A percentile compares a stretch with the other conserved stretches of the same genome.
Evolutionary conservation across 2,329 filamentous ascomycete species (phyloP).

Genomic region (Beauveria bassiana): DNA sequence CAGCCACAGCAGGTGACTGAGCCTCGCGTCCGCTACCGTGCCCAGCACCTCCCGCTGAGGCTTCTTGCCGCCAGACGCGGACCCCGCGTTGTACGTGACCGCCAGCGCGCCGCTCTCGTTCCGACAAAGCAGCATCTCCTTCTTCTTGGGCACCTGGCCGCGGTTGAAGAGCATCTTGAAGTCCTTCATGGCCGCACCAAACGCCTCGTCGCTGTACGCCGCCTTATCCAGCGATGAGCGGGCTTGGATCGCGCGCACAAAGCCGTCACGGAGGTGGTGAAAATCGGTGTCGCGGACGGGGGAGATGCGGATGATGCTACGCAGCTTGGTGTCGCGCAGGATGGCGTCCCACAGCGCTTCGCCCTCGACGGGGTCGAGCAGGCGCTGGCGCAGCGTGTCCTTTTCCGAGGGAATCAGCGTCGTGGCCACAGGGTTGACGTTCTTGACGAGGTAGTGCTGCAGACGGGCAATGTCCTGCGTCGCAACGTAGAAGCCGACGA

Average conservation of each 20-base stretch:
- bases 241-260: constrained; percentile 75
- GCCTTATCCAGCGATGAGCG: constrained; percentile 53
- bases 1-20: constrained; percentile 78
- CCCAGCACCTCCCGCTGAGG: constrained; percentile 53
- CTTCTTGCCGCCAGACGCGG: constrained; percentile 48
- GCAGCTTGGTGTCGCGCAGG: constrained; percentile 57
- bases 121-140: constrained; percentile 66
- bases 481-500: constrained; percentile 86
- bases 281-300: constrained; percentile 95
- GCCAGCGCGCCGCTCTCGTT: constrained; percentile 58
- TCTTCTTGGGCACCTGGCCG: constrained; percentile 71
- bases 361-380: constrained; percentile 63
- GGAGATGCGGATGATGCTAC: constrained; percentile 73
- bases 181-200: constrained; percentile 64
- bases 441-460: constrained; percentile 68
- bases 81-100: constrained; percentile 53
- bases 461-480: constrained; percentile 74
- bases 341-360: constrained; percentile 69
- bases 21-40: constrained; percentile 65
- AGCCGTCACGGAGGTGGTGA: constrained; percentile 82
- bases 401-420: constrained; percentile 79
- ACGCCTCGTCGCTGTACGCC: constrained; percentile 60
- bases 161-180: constrained; percentile 81
- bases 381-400: constrained; percentile 56
- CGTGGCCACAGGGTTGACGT: constrained; percentile 69